These are phyloP conservation scores for Ophiosphaerella herpotricha DNA, from an alignment of 2,329 filamentous ascomycete species.

Conservation along the genomic window DNA sequence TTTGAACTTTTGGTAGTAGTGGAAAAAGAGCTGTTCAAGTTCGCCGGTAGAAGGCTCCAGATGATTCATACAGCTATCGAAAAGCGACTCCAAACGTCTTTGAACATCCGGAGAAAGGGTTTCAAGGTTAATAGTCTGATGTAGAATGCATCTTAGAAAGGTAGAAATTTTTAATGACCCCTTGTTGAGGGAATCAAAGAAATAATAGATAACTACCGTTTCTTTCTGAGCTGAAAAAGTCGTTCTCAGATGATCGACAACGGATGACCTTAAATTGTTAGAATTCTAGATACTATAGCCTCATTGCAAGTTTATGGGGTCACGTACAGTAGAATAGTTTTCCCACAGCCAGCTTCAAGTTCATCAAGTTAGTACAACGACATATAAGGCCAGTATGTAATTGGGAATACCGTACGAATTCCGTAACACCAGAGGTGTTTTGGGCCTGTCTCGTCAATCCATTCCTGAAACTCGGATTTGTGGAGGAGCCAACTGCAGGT, in stretches of 20 bases:
- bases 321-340: constrained; percentile 19
- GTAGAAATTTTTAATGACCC: constrained; percentile 13
- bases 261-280: constrained; percentile 8
- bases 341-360: constrained; percentile 20
- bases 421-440: constrained; percentile 25
- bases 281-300: neutral
- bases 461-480: constrained; percentile 14
- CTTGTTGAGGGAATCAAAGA: constrained; percentile 19
- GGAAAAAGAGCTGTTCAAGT: constrained; percentile 14
- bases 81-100: constrained; percentile 19
- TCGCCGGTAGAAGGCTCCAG: constrained; percentile 13
- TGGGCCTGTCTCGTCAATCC: constrained; percentile 10
- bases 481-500: constrained; percentile 17
- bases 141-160: constrained; percentile 20
- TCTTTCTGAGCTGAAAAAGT: constrained; percentile 8
- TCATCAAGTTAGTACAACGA: constrained; percentile 10
- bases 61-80: constrained; percentile 11
- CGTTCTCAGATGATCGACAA: constrained; percentile 14
- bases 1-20: constrained; percentile 14
- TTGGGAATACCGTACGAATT: constrained; percentile 19
- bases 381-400: constrained; percentile 2
- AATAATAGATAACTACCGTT: constrained; percentile 17
- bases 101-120: constrained; percentile 11
- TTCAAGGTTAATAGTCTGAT: constrained; percentile 13
- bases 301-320: neutral